phyloP scores from a whole-genome alignment of 2,329 filamentous ascomycete genomes.

The Malbranchea zuffiana region DNA sequence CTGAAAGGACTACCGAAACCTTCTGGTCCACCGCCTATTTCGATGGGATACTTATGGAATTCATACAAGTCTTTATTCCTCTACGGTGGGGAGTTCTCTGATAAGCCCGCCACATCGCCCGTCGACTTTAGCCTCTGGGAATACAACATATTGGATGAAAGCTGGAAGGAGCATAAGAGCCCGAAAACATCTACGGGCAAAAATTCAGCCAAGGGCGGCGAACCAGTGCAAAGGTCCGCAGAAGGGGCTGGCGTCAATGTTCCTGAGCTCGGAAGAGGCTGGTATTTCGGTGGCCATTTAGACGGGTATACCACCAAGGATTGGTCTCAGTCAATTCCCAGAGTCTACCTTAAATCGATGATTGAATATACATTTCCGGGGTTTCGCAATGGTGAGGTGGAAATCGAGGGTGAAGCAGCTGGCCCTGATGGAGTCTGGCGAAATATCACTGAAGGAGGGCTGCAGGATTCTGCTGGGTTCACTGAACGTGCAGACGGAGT shows the following conservation, averaged over 20 bases:
- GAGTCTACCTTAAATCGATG: conserved; percentile 62
- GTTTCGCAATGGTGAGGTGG: conserved; percentile 52
- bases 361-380: conserved; percentile 68
- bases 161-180: conserved; percentile 53
- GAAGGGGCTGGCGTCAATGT: conserved; percentile 65
- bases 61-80: conserved; percentile 59
- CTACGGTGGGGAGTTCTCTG: conserved; percentile 64
- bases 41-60: conserved; percentile 66
- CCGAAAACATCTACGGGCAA: conserved; percentile 54
- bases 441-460: conserved; percentile 62
- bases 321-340: conserved; percentile 54
- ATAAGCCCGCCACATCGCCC: conserved; percentile 48
- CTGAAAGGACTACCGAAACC: conserved; percentile 53
- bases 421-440: conserved; percentile 54
- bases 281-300: conserved; percentile 69
- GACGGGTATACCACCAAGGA: conserved; percentile 53
- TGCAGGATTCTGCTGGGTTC: conserved; percentile 56
- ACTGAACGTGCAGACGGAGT: conserved; percentile 63
- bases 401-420: conserved; percentile 47
- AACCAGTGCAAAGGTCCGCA: conserved; percentile 55
- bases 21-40: conserved; percentile 58
- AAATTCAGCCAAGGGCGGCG: conserved; percentile 46
- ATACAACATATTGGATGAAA: conserved; percentile 50
- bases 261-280: conserved; percentile 57
- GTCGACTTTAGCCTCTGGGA: conserved; percentile 56